Percentiles rank a stretch among this genome's conserved stretches.
Evolutionary conservation across 1,284 basidiomycete genomes (phyloP).

Genomic region (Filobasidium uniguttulatum): DNA sequence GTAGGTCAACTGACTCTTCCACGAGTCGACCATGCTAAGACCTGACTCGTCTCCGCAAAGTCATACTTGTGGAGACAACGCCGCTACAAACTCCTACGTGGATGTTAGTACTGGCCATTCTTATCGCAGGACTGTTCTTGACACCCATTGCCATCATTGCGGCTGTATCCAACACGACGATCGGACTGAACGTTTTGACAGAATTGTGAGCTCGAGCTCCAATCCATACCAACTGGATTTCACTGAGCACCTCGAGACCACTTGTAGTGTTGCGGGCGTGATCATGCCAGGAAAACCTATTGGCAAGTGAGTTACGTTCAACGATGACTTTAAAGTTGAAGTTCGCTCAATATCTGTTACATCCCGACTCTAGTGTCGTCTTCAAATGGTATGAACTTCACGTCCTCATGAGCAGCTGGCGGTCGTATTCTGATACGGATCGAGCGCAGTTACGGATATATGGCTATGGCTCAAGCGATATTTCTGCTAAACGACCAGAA

Average conservation of each 20-base stretch:
- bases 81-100: conserved; percentile 41
- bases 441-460: conserved; percentile 21
- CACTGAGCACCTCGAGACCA: conserved; percentile 4
- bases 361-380: conserved; percentile 23
- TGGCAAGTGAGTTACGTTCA: conserved; percentile 32
- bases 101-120: conserved; percentile 39
- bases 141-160: conserved; percentile 40
- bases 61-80: conserved; percentile 38
- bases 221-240: neutral
- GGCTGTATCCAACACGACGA: conserved; percentile 40
- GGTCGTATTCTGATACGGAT: neutral
- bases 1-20: conserved; percentile 15
- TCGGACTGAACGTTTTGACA: conserved; percentile 40
- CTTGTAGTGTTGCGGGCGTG: conserved; percentile 36
- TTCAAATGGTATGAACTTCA: conserved; percentile 30
- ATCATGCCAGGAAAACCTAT: conserved; percentile 42
- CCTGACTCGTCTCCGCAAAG: conserved; percentile 14
- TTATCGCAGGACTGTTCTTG: conserved; percentile 36
- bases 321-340: neutral
- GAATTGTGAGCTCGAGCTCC: conserved; percentile 31
- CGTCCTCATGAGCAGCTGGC: neutral
- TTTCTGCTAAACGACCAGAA: conserved; percentile 40
- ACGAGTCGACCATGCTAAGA: neutral
- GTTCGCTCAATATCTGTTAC: neutral
- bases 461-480: conserved; percentile 38